A percentile compares a stretch with the other conserved stretches of the same genome.
These are phyloP conservation scores for Fomitopsis pinicola DNA, from an alignment of 1,284 basidiomycete species.

Conservation along the genomic window DNA sequence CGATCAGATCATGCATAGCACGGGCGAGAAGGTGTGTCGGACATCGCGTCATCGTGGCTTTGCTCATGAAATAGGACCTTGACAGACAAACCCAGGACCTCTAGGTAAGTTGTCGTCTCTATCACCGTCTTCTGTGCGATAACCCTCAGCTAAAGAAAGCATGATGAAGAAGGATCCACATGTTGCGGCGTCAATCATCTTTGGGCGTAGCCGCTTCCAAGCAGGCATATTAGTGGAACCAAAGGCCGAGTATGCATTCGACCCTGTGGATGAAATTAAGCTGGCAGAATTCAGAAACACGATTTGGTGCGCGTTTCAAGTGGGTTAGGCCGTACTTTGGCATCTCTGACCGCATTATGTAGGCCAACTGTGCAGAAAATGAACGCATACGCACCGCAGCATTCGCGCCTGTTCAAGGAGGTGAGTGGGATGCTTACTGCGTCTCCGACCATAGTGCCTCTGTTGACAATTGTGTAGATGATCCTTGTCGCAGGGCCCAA, in stretches of 20 bases:
- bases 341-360: neutral
- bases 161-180: constrained; percentile 28
- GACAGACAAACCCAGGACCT: constrained; percentile 20
- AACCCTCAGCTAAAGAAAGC: constrained; percentile 14
- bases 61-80: neutral
- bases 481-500: constrained; percentile 22
- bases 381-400: constrained; percentile 30
- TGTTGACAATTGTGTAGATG: constrained; percentile 17
- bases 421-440: constrained; percentile 5
- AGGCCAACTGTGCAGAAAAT: constrained; percentile 31
- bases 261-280: constrained; percentile 20
- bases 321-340: neutral
- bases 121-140: neutral
- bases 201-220: constrained; percentile 35
- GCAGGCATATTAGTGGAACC: constrained; percentile 37
- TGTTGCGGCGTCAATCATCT: constrained; percentile 27
- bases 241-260: constrained; percentile 18
- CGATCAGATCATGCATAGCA: constrained; percentile 45
- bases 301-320: constrained; percentile 22
- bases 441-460: neutral
- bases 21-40: constrained; percentile 27
- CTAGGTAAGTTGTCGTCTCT: constrained; percentile 12
- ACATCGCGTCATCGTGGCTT: neutral
- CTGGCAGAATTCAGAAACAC: constrained; percentile 24
- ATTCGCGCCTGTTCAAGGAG: constrained; percentile 34